Evolutionary conservation across 2,329 filamentous ascomycete genomes (phyloP), one percentile per base, ranked within the genome.

Genomic region (Trichophaea hybrida): DNA sequence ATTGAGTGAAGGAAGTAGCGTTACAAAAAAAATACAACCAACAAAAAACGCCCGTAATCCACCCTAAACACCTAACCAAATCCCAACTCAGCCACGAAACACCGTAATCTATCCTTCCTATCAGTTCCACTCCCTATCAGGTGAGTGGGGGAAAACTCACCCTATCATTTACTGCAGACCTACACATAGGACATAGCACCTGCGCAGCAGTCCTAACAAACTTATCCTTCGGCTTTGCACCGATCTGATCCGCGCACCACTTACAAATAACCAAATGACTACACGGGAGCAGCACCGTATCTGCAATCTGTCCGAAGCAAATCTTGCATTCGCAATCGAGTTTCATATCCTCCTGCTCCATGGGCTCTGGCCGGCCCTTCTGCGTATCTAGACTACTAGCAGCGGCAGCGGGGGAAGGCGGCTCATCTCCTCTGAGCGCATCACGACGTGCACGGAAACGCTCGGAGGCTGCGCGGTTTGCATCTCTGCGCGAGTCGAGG

Each of bases 251-350:
- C 17, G 63, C 63, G 15, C 63, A 64, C 63, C 63, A 64, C 61
- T 63, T 56, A 54, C 63, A 64, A 55, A 64, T 53, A 12, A 63
- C 63, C 35, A 64, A 54, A 58, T 64, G 63, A 32, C 51, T 62
- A 17, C 63, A 64, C 15, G 63, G 63, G 13, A 64, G 50, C 34
- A 64, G 37, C 35, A 64, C 40, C 7, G 63, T 64, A 58, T 64
- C 63, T 10, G 63, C 63, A 6, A 64, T 49, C 51, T 64, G 63
- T 6, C 63, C 63, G 17, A 63, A 64, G 43, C 63, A 64, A 49
- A 64, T 57, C 40, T 64, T 64, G 17, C 63, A 64, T 37, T 64
- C 63, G 31, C 63, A 59, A 44, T 64, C 63, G 15, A 64, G 37
- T 50, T 57, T 60, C 55, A 64, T 34, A 6, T 43, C 44, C 1